Evolutionary conservation across 345 rosid species (phyloP).

Genomic region (Conringia planisiliqua): DNA sequence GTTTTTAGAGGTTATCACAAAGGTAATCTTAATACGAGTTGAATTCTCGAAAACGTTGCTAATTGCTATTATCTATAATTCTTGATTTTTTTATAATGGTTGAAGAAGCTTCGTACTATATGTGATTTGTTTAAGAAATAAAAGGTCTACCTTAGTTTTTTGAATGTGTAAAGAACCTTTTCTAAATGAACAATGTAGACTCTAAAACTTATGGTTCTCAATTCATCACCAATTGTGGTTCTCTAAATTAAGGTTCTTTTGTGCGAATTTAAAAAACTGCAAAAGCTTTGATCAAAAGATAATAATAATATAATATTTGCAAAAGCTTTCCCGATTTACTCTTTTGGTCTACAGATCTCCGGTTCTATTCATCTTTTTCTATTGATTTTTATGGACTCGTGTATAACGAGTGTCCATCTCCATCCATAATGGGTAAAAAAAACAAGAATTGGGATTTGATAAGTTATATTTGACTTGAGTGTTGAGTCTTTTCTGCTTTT

Average conservation of each 20-base stretch:
- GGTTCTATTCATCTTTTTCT: not conserved
- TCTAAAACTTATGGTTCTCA: not conserved
- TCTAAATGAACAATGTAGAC: not conserved
- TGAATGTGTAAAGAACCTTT: no score
- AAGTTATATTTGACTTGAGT: not conserved
- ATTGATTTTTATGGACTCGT: not conserved
- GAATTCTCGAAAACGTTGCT: not conserved
- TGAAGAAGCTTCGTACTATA: not conserved
- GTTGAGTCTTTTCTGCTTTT: slow-evolving; percentile 11
- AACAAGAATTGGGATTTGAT: not conserved
- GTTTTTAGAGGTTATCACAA: not conserved
- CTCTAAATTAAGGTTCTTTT: not conserved
- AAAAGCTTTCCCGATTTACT: not conserved
- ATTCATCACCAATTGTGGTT: not conserved
- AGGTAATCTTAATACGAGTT: not conserved
- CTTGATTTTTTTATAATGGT: not conserved
- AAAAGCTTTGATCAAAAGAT: not conserved
- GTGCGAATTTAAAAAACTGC: not conserved
- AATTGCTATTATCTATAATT: not conserved
- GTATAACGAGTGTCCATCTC: not conserved
- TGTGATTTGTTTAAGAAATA: not conserved
- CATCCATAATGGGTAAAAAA: slow-evolving; percentile 7
- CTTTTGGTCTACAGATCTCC: not conserved
- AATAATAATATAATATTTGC: not conserved
- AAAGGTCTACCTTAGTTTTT: not conserved